These are phyloP conservation scores for Alternaria gaisen DNA, from an alignment of 2,329 filamentous ascomycete genomes.

Conservation along the genomic window DNA sequence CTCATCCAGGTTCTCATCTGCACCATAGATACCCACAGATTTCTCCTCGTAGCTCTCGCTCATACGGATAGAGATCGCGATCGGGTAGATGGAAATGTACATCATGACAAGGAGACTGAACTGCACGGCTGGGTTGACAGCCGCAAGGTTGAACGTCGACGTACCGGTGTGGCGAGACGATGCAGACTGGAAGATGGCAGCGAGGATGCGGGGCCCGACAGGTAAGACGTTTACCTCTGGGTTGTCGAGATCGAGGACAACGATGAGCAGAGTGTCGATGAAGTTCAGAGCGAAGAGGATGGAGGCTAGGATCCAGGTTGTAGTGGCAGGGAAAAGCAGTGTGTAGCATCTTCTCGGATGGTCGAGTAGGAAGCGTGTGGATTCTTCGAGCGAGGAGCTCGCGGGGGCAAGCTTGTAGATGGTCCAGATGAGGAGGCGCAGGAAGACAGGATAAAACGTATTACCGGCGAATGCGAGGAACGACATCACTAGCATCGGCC, in stretches of 20 bases:
- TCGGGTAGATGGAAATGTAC: slow-evolving; percentile 97
- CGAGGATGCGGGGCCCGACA: slow-evolving; percentile 77
- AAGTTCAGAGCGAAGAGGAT: slow-evolving; percentile 83
- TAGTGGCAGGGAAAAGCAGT: slow-evolving; percentile 84
- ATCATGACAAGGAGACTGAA: slow-evolving; percentile 98
- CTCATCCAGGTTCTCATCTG: slow-evolving; percentile 54
- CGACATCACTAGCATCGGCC: slow-evolving; percentile 77
- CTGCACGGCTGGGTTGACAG: slow-evolving; percentile 88
- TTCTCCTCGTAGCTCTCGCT: slow-evolving; percentile 98
- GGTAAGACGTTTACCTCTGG: slow-evolving; percentile 72
- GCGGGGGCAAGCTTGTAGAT: slow-evolving; percentile 71
- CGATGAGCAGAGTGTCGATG: slow-evolving; percentile 87
- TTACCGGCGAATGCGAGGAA: slow-evolving; percentile 95
- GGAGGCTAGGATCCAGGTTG: slow-evolving; percentile 95
- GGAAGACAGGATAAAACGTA: slow-evolving; percentile 93
- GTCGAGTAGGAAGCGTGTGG: slow-evolving; percentile 87
- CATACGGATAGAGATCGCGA: slow-evolving; percentile 90
- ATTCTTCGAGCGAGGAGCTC: slow-evolving; percentile 81
- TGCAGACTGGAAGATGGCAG: slow-evolving; percentile 89
- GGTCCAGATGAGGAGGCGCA: slow-evolving; percentile 93
- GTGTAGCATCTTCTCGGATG: slow-evolving; percentile 97
- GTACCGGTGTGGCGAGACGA: slow-evolving; percentile 93
- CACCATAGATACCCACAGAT: slow-evolving; percentile 76
- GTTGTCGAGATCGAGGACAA: slow-evolving; percentile 86
- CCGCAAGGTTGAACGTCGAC: slow-evolving; percentile 76